Evolutionary conservation across 1,284 basidiomycete species (phyloP), one percentile per base, ranked within the genome.

Genomic region (Boletus semigastroideus): DNA sequence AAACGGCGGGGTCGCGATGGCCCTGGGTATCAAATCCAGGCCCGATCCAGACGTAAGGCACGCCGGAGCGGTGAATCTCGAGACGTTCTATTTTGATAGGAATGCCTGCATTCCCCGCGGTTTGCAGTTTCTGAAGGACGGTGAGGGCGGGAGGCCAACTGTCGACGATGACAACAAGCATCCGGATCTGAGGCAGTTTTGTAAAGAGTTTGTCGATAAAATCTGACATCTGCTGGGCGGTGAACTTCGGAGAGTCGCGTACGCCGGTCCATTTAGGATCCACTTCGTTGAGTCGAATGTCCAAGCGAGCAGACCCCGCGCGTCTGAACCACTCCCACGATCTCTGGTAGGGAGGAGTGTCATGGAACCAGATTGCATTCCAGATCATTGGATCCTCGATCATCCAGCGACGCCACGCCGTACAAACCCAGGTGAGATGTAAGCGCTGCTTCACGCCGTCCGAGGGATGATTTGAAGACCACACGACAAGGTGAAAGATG

Each of bases 311-410:
- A 6, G 70, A 62, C 1, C 76, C 77, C 3, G 84, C 77, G 46
- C 85, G 73, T 25, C 79, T 70, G 45, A 86, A 69, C 72, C 79
- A 84, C 42, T 73, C 67, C 46, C 76, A 67, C 3, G 82, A 78
- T 20, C 77, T 74, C n/a, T 70, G 64, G 59, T 78, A 80, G 7
- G 77, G 72, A 47, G 76, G 71, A 10, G 56, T 48, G 36, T 82
- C 79, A 42, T 72, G 74, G 62, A 87, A 81, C 74, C 76, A 80
- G 46, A 86, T 73, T 12, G 78, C 76, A 55, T 75, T 82, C 84
- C 84, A 86, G 25, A 86, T 54, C n/a, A 77, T 78, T 2, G 72
- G 61, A 54, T 84, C 79, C 17, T 61, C 61, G 34, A 78, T 61
- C 38, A 76, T 74, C 27, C 78, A 61, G 30, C 66, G 63, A 38